Base-by-base conservation (phyloP, 1,284 basidiomycete species). In the Ustilago crameri region DNA sequence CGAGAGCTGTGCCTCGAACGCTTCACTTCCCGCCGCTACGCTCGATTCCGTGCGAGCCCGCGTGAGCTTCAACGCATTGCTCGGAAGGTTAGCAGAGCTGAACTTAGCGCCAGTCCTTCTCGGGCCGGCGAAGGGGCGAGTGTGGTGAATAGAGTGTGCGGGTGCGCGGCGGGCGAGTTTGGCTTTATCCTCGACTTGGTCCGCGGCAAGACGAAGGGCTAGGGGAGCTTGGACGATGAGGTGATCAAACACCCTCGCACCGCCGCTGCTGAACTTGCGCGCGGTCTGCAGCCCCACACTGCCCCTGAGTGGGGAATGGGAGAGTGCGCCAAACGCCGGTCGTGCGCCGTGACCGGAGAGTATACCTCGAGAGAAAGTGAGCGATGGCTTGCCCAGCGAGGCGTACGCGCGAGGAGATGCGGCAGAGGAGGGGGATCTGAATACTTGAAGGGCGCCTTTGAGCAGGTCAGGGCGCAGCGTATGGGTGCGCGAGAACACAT, bases 211-310 rank as follows among this genome's bases (percentile, higher is more conserved):
- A n/a, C 73, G 48, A 23, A 75, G 17, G 3, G 68, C 73, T 1
- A 75, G 52, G 22, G 73, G 73, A 17, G 73, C 62, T n/a, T 75
- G 59, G 9, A 65, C 65, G 20, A 75, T 50, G 12, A 75, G 46
- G 20, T 67, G 57, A 23, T 71, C 73, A 42, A 72, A 67, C 27
- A 65, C 55, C 27, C 64, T 46, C 17, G 62, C 63, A 12, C 72
- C 56, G 20, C 61, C 60, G 17, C 30, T 45, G 0, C 63, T 67
- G 40, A 75, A 75, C 12, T 72, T 60, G 15, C 73, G 23, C 7
- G 68, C 50, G 0, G 45, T 46, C 22, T 75, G 68, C 26, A 75
- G 40, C 0, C 73, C 73, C 2, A 62, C 43, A 1, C 58, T 62
- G 2, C 62, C 68, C 9, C 49, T 26, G n/a, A 71, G n/a, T 3